phyloP scores from a whole-genome alignment of 2,329 filamentous ascomycete species.

The Aurifilum marmelostoma region DNA sequence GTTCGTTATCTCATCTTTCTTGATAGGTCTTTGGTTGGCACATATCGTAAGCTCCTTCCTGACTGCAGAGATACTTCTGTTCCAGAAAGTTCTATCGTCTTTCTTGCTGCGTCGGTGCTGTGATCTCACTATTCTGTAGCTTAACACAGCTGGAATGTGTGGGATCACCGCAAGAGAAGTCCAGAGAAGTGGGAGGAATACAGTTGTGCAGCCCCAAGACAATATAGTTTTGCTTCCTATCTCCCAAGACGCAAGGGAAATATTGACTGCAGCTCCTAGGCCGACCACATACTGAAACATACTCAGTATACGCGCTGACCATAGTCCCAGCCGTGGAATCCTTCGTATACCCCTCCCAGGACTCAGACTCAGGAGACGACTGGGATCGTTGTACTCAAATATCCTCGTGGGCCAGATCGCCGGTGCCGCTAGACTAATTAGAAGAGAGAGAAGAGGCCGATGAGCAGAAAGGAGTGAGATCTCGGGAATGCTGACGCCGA shows the following conservation, averaged over 20 bases:
- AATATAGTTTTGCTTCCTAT: slow-evolving; percentile 6
- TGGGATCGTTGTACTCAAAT: slow-evolving; percentile 7
- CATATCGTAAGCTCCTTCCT: not conserved
- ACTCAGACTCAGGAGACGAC: not conserved
- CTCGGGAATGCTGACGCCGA: slow-evolving; percentile 2
- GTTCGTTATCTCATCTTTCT: not conserved
- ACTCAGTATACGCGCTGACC: slow-evolving; percentile 1
- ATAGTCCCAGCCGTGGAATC: not conserved
- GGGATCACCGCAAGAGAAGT: slow-evolving; percentile 1
- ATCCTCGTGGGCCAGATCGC: not conserved
- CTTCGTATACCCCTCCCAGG: not conserved
- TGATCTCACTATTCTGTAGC: not conserved
- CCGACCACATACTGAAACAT: not conserved
- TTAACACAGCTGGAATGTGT: not conserved
- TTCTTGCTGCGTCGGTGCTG: not conserved
- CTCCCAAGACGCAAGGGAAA: slow-evolving; percentile 5
- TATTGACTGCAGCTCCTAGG: not conserved
- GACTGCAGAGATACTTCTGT: not conserved
- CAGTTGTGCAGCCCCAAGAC: slow-evolving; percentile 9
- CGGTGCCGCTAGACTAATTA: slow-evolving; percentile 8
- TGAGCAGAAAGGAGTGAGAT: slow-evolving; percentile 4
- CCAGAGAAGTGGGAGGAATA: not conserved
- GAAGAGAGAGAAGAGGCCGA: slow-evolving; percentile 1
- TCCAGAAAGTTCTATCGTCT: not conserved
- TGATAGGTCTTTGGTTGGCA: not conserved